phyloP scores from a whole-genome alignment of 441 rosid species.

The Populus trichocarpa region DNA sequence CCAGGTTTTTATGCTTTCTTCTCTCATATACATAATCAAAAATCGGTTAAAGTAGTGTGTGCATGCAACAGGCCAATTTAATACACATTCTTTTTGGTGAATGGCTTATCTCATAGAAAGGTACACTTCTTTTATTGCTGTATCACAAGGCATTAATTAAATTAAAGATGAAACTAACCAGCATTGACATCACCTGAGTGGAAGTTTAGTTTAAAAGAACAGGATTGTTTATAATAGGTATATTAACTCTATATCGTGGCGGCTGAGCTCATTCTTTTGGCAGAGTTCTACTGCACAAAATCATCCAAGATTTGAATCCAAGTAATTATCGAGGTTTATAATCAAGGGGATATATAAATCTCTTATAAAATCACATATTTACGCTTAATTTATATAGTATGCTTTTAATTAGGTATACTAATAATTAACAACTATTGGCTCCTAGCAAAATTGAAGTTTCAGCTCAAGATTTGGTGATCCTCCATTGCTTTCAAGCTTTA shows the following conservation, averaged over 20 bases:
- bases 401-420: too few species aligned
- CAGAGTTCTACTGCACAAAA: constrained; percentile 10
- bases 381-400: too few species aligned
- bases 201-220: constrained; percentile 41
- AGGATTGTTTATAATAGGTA: constrained; percentile 23
- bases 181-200: constrained; percentile 23
- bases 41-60: not conserved
- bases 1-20: not conserved
- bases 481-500: too few species aligned
- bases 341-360: not conserved
- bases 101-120: constrained; percentile 12
- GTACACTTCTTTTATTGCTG: constrained; percentile 19
- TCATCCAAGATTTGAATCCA: not conserved
- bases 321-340: not conserved
- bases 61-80: not conserved
- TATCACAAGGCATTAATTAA: not conserved
- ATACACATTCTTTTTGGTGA: not conserved
- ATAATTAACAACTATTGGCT: not conserved
- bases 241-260: constrained; percentile 28
- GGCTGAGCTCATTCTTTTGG: constrained; percentile 45
- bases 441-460: not conserved
- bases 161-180: not conserved
- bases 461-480: not conserved
- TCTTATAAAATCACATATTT: not conserved
- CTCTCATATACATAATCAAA: not conserved